Percentiles rank a stretch among this genome's conserved stretches.
phyloP scores from a whole-genome alignment of 768 basidiomycete species.

The Collybia mongolica region DNA sequence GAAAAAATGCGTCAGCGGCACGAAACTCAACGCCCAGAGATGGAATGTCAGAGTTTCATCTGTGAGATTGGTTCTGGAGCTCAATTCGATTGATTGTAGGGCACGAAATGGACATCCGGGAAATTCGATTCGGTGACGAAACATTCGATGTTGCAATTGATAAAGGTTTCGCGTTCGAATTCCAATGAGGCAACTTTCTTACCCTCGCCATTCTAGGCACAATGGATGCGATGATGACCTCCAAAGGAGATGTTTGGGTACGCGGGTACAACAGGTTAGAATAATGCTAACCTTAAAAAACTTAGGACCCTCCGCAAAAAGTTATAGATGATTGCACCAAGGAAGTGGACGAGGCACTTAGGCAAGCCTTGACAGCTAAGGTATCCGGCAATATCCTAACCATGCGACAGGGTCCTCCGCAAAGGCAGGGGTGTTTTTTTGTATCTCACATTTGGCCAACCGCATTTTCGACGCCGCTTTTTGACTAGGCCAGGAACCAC shows the following conservation, averaged over 20 bases:
- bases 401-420: constrained; percentile 54
- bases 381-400: background rate
- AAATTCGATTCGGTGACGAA: constrained; percentile 55
- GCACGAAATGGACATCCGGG: constrained; percentile 83
- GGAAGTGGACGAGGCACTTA: constrained; percentile 75
- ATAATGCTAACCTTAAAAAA: background rate
- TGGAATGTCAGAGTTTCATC: constrained; percentile 56
- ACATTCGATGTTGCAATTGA: constrained; percentile 83
- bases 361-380: constrained; percentile 36
- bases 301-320: constrained; percentile 71
- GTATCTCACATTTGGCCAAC: constrained; percentile 87
- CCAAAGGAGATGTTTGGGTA: constrained; percentile 83
- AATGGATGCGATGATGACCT: constrained; percentile 90
- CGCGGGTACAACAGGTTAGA: constrained; percentile 10
- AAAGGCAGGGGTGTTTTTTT: constrained; percentile 59
- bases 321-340: constrained; percentile 68
- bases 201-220: constrained; percentile 40
- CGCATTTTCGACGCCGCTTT: constrained; percentile 79
- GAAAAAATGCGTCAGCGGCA: constrained; percentile 69
- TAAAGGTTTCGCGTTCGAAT: constrained; percentile 46
- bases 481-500: constrained; percentile 54
- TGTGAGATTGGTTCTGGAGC: background rate
- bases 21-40: constrained; percentile 48
- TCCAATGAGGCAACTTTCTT: background rate
- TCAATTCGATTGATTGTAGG: constrained; percentile 37